Conservation (phyloP, 108 stramenopile species). For the Nitzschia sp. region DNA sequence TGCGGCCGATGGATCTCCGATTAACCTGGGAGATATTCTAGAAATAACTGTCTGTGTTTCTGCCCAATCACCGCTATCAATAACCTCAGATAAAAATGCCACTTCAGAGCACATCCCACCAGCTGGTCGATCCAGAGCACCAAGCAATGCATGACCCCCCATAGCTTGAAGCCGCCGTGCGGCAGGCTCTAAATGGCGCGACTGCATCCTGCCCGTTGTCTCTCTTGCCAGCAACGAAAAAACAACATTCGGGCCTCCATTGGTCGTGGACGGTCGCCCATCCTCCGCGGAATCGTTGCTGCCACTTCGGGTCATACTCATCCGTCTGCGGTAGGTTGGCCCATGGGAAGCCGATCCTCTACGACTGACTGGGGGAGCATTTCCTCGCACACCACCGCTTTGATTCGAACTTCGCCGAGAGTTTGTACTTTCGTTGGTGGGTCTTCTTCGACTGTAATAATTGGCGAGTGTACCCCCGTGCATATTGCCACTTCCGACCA, state of each 20-base stretch:
- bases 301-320: conserved; percentile 24
- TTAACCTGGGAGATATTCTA: conserved; percentile 52
- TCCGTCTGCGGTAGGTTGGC: conserved; percentile 29
- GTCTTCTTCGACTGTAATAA: conserved; percentile 31
- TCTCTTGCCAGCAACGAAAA: conserved; percentile 49
- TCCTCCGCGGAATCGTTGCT: neutral
- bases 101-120: conserved; percentile 60
- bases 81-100: conserved; percentile 33
- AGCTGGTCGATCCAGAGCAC: conserved; percentile 38
- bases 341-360: conserved; percentile 28
- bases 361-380: neutral
- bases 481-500: conserved; percentile 27
- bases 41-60: conserved; percentile 51
- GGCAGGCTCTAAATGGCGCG: conserved; percentile 12
- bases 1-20: conserved; percentile 47
- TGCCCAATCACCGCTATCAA: conserved; percentile 58
- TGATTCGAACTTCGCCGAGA: conserved; percentile 12
- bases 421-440: neutral
- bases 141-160: conserved; percentile 47
- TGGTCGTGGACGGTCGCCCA: neutral
- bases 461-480: conserved; percentile 47
- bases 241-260: conserved; percentile 43
- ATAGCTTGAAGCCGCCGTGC: conserved; percentile 20
- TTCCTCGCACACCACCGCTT: conserved; percentile 1
- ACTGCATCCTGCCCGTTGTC: conserved; percentile 21